Base-by-base conservation (phyloP, 495 filamentous ascomycete species). In the Daldinia loculata region DNA sequence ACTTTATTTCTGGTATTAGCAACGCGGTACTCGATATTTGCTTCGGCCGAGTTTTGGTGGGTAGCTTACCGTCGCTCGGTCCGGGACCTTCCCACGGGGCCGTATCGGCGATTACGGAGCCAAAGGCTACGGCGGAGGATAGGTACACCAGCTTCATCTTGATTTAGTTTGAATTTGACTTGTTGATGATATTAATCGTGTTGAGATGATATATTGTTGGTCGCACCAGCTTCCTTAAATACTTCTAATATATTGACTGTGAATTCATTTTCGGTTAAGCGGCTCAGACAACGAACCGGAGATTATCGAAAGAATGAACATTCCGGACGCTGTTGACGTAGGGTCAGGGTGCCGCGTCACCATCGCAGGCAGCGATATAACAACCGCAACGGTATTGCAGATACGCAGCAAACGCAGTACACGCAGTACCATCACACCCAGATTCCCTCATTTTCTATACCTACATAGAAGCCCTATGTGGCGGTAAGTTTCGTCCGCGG, bases 81-180 rank as follows among this genome's bases (percentile, higher is more conserved):
- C 66, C 71, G n/a, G 71, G 39, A 27, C 62, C 71, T 70, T 51
- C 38, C 57, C 22, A 59, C 32, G 24, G 36, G 12, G 59, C 62
- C 2, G 57, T 48, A 24, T 43, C 12, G 29, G 48, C 60, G 7
- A 22, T 52, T 30, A 61, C 51, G 11, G 66, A 63, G 52, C 61
- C 71, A 36, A 74, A 63, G 62, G 66, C 57, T 24, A 70, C 11
- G 15, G 32, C 57, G 19, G 62, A 38, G 48, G 58, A 56, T 4
- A 74, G 50, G 29, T 48, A 74, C 17, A 61, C 45, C 51, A 62
- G 30, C 52, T 67, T 76, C 63, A 70, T 76, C 59, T 68, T 72
- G 38, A 32, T 14, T 9, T 63, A 48, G 22, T 12, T 51, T 17
- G 22, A 19, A 32, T 22, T 32, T 22, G 30, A 36, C 30, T 56